Percentiles rank a stretch among this genome's conserved stretches.
Evolutionary conservation across 805 yeast genomes (phyloP).

Genomic region (Dipodascus albidus): DNA sequence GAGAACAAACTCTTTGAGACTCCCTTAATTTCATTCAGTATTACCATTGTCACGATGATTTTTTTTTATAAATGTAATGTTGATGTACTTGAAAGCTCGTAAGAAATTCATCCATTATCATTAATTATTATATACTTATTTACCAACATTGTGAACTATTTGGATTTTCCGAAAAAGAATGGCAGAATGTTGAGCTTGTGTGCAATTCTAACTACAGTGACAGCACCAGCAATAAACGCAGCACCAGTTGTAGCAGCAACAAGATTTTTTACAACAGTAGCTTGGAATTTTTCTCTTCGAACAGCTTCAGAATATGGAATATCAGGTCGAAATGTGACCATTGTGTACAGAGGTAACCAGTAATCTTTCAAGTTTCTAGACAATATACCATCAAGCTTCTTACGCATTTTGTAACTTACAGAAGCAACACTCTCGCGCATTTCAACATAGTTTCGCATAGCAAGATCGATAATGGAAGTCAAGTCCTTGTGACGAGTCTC

Average conservation of each 20-base stretch:
- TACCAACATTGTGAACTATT: no score
- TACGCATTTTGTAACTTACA: constrained; percentile 47
- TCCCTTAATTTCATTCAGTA: background rate
- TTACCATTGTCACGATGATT: background rate
- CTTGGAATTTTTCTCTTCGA: constrained; percentile 42
- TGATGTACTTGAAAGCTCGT: background rate
- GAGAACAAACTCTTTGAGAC: constrained; percentile 11
- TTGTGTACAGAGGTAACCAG: constrained; percentile 83
- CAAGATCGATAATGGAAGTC: constrained; percentile 64
- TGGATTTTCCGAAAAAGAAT: background rate
- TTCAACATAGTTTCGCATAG: constrained; percentile 71
- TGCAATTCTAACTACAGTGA: background rate
- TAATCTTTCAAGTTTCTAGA: constrained; percentile 45
- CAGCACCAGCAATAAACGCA: constrained; percentile 2
- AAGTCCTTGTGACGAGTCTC: constrained; percentile 50
- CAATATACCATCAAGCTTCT: constrained; percentile 53
- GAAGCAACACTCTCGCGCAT: constrained; percentile 76
- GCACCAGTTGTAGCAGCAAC: constrained; percentile 5
- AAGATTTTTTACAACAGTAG: constrained; percentile 29
- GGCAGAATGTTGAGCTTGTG: background rate
- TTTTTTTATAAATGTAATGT: background rate
- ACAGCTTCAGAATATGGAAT: constrained; percentile 66
- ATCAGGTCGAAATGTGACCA: constrained; percentile 84
- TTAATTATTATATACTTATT: no score
- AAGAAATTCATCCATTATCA: background rate